A percentile compares a stretch with the other conserved stretches of the same genome.
phyloP scores from a whole-genome alignment of 2,329 filamentous ascomycete genomes.

The Phyllosticta citrichinensis region DNA sequence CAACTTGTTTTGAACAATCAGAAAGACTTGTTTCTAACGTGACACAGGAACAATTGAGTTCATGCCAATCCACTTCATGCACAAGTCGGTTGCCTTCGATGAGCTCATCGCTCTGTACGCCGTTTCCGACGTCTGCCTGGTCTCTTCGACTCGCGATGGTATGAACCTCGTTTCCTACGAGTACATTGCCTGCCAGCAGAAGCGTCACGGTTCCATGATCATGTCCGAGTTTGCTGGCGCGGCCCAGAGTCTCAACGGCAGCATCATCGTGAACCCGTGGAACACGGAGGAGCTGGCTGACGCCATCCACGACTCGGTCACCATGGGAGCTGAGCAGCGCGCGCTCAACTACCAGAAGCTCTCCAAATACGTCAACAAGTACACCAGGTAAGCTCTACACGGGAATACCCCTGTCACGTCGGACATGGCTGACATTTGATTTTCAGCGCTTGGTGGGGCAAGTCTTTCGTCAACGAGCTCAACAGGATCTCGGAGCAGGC shows the following conservation, averaged over 20 bases:
- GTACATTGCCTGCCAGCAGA: conserved; percentile 88
- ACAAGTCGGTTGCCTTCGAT: conserved; percentile 90
- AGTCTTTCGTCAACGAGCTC: conserved; percentile 82
- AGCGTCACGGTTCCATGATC: conserved; percentile 87
- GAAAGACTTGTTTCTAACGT: background rate
- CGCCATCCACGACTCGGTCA: conserved; percentile 91
- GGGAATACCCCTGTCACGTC: background rate
- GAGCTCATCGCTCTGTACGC: conserved; percentile 91
- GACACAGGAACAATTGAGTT: conserved; percentile 75
- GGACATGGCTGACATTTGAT: conserved; percentile 15
- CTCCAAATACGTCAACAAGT: conserved; percentile 92
- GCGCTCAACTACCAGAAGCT: conserved; percentile 83
- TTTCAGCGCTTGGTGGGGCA: conserved; percentile 79
- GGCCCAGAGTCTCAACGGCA: conserved; percentile 86
- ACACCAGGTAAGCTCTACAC: conserved; percentile 55
- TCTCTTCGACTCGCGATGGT: conserved; percentile 90
- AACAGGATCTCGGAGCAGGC: conserved; percentile 46
- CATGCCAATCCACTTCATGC: conserved; percentile 97
- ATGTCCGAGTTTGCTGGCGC: conserved; percentile 95
- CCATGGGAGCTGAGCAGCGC: conserved; percentile 84
- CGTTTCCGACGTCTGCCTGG: conserved; percentile 83
- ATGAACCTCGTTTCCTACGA: conserved; percentile 99
- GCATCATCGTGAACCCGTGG: conserved; percentile 95
- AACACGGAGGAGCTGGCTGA: conserved; percentile 93
- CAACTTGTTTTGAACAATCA: background rate